These are phyloP conservation scores for Cydonia oblonga DNA, from an alignment of 331 rosid genomes.

Conservation along the genomic window DNA sequence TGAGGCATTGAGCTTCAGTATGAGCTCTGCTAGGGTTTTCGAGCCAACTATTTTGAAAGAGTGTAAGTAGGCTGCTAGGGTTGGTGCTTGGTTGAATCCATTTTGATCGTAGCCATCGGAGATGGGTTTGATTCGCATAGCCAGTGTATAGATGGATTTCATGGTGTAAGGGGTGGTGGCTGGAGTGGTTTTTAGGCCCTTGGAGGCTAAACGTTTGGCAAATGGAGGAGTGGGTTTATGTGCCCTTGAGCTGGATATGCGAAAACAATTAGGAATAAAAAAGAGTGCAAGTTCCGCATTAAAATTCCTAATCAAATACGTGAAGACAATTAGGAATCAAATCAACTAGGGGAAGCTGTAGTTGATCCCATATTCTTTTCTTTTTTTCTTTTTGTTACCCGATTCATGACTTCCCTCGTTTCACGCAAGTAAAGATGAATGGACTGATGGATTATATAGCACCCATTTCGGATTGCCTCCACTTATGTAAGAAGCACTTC, in stretches of 20 bases:
- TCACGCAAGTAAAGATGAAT: background rate
- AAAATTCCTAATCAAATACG: background rate
- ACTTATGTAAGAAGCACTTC: background rate
- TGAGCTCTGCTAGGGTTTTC: slow-evolving; percentile 26
- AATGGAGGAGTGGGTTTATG: slow-evolving; percentile 57
- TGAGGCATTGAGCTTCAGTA: slow-evolving; percentile 16
- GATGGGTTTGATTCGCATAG: slow-evolving; percentile 32
- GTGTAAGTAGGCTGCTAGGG: slow-evolving; percentile 23
- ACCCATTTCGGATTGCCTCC: background rate
- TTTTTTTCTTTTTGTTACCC: no score
- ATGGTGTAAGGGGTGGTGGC: slow-evolving; percentile 38
- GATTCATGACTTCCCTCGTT: background rate
- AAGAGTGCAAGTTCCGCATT: background rate
- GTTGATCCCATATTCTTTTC: background rate
- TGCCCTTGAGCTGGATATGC: slow-evolving; percentile 62
- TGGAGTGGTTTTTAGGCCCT: slow-evolving; percentile 31
- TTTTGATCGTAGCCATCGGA: slow-evolving; percentile 49
- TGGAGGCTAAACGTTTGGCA: slow-evolving; percentile 30
- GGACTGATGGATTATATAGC: background rate
- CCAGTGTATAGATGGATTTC: slow-evolving; percentile 15
- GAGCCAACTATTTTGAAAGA: slow-evolving; percentile 28
- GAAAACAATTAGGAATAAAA: slow-evolving; percentile 12
- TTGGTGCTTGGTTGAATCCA: slow-evolving; percentile 32
- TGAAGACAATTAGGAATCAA: no score
- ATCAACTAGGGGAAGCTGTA: background rate